A percentile compares a stretch with the other conserved stretches of the same genome.
These are phyloP conservation scores for Rugosomyces carneus DNA, from an alignment of 1,284 basidiomycete genomes.

Conservation along the genomic window DNA sequence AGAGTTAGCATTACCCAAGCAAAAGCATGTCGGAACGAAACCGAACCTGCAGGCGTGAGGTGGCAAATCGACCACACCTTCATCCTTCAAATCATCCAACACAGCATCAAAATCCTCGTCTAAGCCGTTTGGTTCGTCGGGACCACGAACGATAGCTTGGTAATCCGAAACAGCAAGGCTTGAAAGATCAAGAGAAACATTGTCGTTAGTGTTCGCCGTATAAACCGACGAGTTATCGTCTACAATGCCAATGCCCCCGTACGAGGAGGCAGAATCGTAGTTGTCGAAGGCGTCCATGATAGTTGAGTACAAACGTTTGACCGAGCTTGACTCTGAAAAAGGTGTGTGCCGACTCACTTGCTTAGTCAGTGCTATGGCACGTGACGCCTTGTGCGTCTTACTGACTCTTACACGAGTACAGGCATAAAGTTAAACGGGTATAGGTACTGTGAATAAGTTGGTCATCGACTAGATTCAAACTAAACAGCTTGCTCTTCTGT, in stretches of 20 bases:
- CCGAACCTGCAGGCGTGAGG: slow-evolving; percentile 91
- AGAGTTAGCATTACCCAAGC: slow-evolving; percentile 9
- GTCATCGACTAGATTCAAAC: not conserved
- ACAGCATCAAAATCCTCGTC: slow-evolving; percentile 86
- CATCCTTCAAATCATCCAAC: slow-evolving; percentile 84
- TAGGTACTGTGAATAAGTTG: not conserved
- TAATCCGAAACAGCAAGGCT: slow-evolving; percentile 59
- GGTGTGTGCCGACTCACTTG: not conserved
- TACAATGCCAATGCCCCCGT: slow-evolving; percentile 66
- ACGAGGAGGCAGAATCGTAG: slow-evolving; percentile 71
- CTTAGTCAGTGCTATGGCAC: too few species aligned
- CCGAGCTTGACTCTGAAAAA: slow-evolving; percentile 1
- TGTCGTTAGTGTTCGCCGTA: slow-evolving; percentile 61
- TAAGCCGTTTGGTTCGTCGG: slow-evolving; percentile 31
- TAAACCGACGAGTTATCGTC: slow-evolving; percentile 86
- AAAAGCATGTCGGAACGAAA: slow-evolving; percentile 9
- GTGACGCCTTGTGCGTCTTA: too few species aligned
- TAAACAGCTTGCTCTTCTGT: not conserved
- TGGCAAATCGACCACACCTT: slow-evolving; percentile 77
- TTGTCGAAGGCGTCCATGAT: slow-evolving; percentile 83
- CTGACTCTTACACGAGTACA: not conserved
- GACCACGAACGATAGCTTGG: slow-evolving; percentile 29
- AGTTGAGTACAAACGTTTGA: not conserved
- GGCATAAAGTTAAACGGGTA: not conserved
- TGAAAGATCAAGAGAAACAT: slow-evolving; percentile 55